Percentiles rank a stretch among this genome's conserved stretches.
Evolutionary conservation across 192 early-diverging fungal genomes (phyloP).

Genomic region (Gamsiella multidivaricata): DNA sequence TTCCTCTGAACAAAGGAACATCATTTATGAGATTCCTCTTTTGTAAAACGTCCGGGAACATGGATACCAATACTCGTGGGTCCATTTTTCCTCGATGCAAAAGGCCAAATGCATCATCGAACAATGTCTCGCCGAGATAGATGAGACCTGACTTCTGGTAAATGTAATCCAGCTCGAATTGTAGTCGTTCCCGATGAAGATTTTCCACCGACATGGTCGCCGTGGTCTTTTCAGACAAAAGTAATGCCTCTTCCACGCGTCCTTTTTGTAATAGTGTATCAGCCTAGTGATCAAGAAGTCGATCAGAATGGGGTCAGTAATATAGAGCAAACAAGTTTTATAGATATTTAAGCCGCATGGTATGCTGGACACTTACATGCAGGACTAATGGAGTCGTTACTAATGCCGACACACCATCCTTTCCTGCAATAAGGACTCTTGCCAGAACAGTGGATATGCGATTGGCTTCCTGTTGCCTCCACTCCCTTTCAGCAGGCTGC

Average conservation of each 20-base stretch:
- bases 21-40: constrained; percentile 22
- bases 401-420: constrained; percentile 69
- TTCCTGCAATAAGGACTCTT: constrained; percentile 66
- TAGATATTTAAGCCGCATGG: not conserved
- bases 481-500: not conserved
- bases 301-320: no score
- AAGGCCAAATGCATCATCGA: constrained; percentile 72
- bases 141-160: constrained; percentile 75
- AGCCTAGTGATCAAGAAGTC: constrained; percentile 42
- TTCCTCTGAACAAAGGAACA: constrained; percentile 58
- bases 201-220: constrained; percentile 59
- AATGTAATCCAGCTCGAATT: constrained; percentile 65
- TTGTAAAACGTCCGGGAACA: constrained; percentile 59
- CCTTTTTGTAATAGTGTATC: constrained; percentile 67
- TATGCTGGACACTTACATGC: constrained; percentile 66
- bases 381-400: constrained; percentile 66
- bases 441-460: constrained; percentile 51
- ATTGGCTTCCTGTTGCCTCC: constrained; percentile 9
- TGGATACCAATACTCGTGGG: constrained; percentile 63
- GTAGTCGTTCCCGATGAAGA: constrained; percentile 60
- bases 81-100: constrained; percentile 74
- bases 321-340: not conserved
- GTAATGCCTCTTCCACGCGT: constrained; percentile 70
- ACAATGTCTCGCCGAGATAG: constrained; percentile 69
- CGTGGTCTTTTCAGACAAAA: constrained; percentile 63